phyloP scores from a whole-genome alignment of 257 asterid genomes.

The Nicotiana undulata region DNA sequence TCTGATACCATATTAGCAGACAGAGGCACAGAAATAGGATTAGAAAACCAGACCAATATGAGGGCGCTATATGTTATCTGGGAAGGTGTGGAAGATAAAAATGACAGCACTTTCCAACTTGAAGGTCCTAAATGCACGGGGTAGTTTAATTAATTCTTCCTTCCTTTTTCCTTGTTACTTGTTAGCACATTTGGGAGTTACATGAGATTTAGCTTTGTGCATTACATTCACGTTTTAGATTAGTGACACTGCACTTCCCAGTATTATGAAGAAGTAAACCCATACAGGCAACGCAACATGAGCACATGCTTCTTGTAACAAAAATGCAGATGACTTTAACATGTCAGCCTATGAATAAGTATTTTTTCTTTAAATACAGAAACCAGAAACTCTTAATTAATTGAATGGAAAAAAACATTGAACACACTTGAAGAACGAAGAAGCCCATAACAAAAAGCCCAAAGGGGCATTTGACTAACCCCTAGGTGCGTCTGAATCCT shows the following conservation, averaged over 20 bases:
- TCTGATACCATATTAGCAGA: neutral
- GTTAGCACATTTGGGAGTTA: neutral
- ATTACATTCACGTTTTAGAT: neutral
- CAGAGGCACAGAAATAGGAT: neutral
- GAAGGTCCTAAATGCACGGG: neutral
- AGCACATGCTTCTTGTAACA: neutral
- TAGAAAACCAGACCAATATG: neutral
- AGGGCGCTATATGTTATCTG: neutral
- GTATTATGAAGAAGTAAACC: neutral
- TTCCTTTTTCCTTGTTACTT: neutral
- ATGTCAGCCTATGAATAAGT: neutral
- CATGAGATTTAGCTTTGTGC: neutral
- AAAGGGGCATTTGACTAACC: constrained; percentile 40
- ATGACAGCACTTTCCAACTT: neutral
- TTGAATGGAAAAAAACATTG: neutral
- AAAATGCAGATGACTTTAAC: neutral
- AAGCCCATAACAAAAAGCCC: neutral
- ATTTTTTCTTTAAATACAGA: neutral
- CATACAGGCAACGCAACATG: neutral
- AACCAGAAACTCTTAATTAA: neutral
- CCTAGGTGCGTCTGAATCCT: constrained; percentile 70
- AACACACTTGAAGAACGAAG: neutral
- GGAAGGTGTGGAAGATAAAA: neutral
- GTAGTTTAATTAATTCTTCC: neutral
- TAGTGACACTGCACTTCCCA: neutral